phyloP scores from a whole-genome alignment of 108 stramenopile species.

The Cyclotella kingstonii region DNA sequence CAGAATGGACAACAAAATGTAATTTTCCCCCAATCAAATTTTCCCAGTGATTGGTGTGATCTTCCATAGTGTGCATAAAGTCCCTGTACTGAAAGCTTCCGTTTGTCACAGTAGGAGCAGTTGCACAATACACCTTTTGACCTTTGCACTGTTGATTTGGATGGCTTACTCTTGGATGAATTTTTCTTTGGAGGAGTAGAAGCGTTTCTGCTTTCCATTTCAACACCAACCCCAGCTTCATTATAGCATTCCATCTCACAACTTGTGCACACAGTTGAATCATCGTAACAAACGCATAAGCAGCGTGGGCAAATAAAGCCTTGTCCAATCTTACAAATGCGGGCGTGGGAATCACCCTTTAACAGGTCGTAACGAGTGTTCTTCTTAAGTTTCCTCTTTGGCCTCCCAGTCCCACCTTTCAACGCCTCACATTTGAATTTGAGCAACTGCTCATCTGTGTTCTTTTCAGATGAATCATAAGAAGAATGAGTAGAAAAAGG shows the following conservation, averaged over 20 bases:
- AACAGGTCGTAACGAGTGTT: slow-evolving; percentile 4
- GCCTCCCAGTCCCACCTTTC: slow-evolving; percentile 5
- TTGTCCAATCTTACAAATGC: slow-evolving; percentile 2
- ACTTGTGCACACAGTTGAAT: slow-evolving; percentile 13
- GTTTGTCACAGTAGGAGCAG: slow-evolving; percentile 29
- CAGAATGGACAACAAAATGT: slow-evolving; percentile 45
- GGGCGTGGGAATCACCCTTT: background rate
- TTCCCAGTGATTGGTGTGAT: slow-evolving; percentile 21
- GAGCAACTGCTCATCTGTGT: slow-evolving; percentile 11
- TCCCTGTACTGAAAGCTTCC: slow-evolving; percentile 32
- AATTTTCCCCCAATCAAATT: slow-evolving; percentile 29
- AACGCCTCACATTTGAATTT: slow-evolving; percentile 9
- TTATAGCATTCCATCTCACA: slow-evolving; percentile 22
- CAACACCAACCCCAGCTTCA: slow-evolving; percentile 18
- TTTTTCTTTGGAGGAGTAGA: background rate
- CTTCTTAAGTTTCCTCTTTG: slow-evolving; percentile 24
- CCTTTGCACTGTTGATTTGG: background rate
- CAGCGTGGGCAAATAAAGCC: slow-evolving; percentile 24
- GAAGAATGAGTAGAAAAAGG: too few relatives aligned
- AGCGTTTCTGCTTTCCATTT: background rate
- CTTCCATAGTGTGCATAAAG: slow-evolving; percentile 43
- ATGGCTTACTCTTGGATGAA: background rate
- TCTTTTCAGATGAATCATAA: background rate
- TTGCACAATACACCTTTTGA: slow-evolving; percentile 20
- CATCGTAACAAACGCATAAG: slow-evolving; percentile 11